A percentile compares a stretch with the other conserved stretches of the same genome.
Conservation (phyloP, 2,329 filamentous ascomycete species). For the Colletotrichum shisoi region DNA sequence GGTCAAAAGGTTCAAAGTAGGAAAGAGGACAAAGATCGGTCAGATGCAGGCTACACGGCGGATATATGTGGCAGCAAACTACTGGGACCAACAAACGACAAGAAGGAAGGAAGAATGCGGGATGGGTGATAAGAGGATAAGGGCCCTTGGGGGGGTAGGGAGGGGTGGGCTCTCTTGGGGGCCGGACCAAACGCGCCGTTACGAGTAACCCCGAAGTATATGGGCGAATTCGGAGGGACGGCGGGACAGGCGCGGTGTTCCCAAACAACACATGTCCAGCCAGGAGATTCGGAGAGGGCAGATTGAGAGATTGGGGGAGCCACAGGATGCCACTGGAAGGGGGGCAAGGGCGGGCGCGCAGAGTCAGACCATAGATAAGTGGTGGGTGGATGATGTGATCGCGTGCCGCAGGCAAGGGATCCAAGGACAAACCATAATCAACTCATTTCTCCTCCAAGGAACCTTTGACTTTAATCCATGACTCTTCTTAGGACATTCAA, state of each 20-base stretch:
- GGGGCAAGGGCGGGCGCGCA: slow-evolving; percentile 23
- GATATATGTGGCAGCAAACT: slow-evolving; percentile 38
- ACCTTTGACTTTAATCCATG: slow-evolving; percentile 27
- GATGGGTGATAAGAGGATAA: slow-evolving; percentile 38
- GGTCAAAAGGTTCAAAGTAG: slow-evolving; percentile 12
- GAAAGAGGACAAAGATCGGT: slow-evolving; percentile 5
- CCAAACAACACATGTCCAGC: slow-evolving; percentile 5
- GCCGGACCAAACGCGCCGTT: slow-evolving; percentile 27
- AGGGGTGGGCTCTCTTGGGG: slow-evolving; percentile 22
- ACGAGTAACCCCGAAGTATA: slow-evolving; percentile 34
- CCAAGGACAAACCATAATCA: slow-evolving; percentile 25
- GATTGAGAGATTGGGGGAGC: slow-evolving; percentile 5
- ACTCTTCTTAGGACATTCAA: neutral
- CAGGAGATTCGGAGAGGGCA: neutral
- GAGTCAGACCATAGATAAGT: slow-evolving; percentile 30
- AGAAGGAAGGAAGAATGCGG: slow-evolving; percentile 35
- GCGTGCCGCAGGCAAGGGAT: slow-evolving; percentile 36
- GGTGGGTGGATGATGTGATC: slow-evolving; percentile 36
- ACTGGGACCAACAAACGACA: slow-evolving; percentile 35
- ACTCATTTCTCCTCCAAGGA: neutral
- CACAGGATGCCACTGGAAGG: slow-evolving; percentile 18
- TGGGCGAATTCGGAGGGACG: slow-evolving; percentile 28
- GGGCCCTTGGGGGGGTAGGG: slow-evolving; percentile 20
- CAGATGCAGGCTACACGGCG: slow-evolving; percentile 26
- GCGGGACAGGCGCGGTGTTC: slow-evolving; percentile 23